A percentile compares a stretch with the other conserved stretches of the same genome.
phyloP scores from a whole-genome alignment of 441 rosid genomes.

The Jatropha multifida region DNA sequence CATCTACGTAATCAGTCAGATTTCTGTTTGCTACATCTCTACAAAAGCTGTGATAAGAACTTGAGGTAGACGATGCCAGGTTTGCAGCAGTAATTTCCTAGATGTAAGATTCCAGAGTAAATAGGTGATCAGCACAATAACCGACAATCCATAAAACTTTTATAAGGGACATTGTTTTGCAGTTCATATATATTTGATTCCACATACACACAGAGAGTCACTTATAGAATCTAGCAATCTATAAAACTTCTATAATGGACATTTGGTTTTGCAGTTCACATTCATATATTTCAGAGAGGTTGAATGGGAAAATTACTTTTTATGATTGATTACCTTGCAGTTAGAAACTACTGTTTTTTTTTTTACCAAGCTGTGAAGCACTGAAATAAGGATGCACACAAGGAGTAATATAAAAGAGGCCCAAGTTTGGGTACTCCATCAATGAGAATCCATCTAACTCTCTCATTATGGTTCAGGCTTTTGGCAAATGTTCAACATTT shows the following conservation, averaged over 20 bases:
- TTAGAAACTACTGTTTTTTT: background rate
- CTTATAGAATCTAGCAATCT: conserved; percentile 3
- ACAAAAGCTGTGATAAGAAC: conserved; percentile 25
- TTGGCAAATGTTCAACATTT: background rate
- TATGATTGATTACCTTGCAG: background rate
- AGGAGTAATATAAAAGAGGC: background rate
- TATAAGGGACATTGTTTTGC: no score
- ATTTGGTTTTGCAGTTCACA: background rate
- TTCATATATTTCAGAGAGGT: background rate
- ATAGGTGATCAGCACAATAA: background rate
- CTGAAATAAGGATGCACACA: background rate
- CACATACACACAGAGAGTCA: background rate
- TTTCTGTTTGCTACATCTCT: conserved; percentile 40
- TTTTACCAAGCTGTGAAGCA: background rate
- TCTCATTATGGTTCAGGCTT: background rate
- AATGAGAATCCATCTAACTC: background rate
- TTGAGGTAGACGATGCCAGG: conserved; percentile 19
- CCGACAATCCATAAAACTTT: no score
- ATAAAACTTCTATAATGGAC: background rate
- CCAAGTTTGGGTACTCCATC: background rate
- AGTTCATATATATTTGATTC: no score
- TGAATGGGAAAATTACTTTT: background rate
- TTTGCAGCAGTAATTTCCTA: conserved; percentile 48
- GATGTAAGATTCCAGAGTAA: conserved; percentile 15
- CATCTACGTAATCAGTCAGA: conserved; percentile 46